Percentiles rank a stretch among this genome's conserved stretches.
These are phyloP conservation scores for Cronartium quercuum DNA, from an alignment of 1,284 basidiomycete genomes.

Conservation along the genomic window DNA sequence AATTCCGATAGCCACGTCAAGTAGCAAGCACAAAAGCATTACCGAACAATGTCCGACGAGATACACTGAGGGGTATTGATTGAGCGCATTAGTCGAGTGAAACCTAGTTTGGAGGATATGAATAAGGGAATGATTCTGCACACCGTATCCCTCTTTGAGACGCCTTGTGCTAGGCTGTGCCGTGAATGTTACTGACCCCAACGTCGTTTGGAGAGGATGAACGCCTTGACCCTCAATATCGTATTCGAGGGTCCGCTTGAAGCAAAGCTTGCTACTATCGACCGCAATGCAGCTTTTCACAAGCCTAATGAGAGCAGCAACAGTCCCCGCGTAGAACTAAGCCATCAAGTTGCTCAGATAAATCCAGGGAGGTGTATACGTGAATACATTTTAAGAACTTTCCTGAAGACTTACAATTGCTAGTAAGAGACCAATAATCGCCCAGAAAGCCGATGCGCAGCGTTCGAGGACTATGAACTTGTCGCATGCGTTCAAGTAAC, in stretches of 20 bases:
- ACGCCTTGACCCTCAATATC: background rate
- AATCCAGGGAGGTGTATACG: too few relatives aligned
- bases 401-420: conserved; percentile 23
- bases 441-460: conserved; percentile 31
- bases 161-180: background rate
- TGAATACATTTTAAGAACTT: too few relatives aligned
- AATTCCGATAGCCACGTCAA: conserved; percentile 3
- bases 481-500: background rate
- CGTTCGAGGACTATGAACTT: conserved; percentile 4
- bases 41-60: conserved; percentile 31
- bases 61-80: conserved; percentile 1
- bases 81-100: background rate
- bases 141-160: background rate
- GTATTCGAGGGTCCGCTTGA: background rate
- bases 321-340: conserved; percentile 30
- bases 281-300: conserved; percentile 19
- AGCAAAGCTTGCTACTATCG: background rate
- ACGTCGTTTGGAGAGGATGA: background rate
- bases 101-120: background rate
- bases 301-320: conserved; percentile 3
- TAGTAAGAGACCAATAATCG: conserved; percentile 12
- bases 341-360: background rate
- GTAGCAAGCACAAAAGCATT: conserved; percentile 25
- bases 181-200: background rate
- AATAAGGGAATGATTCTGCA: background rate